Base-by-base conservation (phyloP, 768 basidiomycete species). In the Leccinum disarticulatum region DNA sequence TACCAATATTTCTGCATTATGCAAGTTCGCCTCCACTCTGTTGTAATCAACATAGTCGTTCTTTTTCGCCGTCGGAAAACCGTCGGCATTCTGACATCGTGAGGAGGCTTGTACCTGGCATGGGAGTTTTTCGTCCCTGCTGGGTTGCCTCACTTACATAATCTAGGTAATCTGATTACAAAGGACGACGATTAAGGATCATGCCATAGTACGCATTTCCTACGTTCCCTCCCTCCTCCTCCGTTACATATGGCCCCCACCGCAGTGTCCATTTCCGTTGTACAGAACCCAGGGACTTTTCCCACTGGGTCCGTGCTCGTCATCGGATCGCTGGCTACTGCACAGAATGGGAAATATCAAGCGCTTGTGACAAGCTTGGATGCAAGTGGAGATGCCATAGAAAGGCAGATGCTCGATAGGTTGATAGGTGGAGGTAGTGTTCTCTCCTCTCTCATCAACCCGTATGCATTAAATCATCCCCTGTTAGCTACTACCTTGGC, bases 391-490 rank as follows among this genome's bases (percentile, higher is more conserved):
- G 73, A 80, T 61, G 68, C 76, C 35, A 86, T 92, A 31, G 91
- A 95, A 66, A 87, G 82, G 67, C 87, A 93, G 69, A 84, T 95
- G 77, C 75, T 94, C 30, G 93, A 95, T 72, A 80, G 93, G 61
- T 76, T 95, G 61, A 76, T 93, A 15, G 92, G 91, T 73, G 82
- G 83, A 77, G 93, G 93, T 93, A 67, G 19, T 49, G 11, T 49
- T 31, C 9, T 50, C 55, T 62, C 35, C 55, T 60, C 47, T 57
- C 31, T 51, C n/a, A 33, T 27, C 27, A 19, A 53, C 46, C 27
- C 13, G 11, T n/a, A 48, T n/a, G 22, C 30, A 38, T 48, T 61
- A 31, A 67, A 36, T 13, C 25, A 22, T 49, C 52, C 13, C 25
- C 17, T 7, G 28, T 51, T 61, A 93, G 93, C 90, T 31, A 83